Evolutionary conservation across 2,329 filamentous ascomycete genomes (phyloP).

Genomic region (Cercospora zeina): DNA sequence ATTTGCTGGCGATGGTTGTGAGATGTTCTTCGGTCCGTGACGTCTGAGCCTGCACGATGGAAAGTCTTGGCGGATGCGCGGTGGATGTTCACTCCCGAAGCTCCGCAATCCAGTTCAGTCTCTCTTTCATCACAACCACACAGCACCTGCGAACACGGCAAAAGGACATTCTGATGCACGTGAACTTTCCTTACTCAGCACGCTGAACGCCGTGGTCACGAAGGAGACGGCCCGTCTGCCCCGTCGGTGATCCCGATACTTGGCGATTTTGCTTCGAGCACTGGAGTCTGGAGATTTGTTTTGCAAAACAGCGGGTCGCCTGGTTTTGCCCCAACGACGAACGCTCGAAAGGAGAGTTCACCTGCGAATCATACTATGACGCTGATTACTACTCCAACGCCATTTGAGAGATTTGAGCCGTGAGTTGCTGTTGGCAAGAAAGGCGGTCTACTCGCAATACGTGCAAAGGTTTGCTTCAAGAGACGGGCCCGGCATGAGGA

Average conservation of each 20-base stretch:
- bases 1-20: not conserved
- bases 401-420: not conserved
- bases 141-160: not conserved
- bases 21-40: not conserved
- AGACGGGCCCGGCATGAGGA: not conserved
- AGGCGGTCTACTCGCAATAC: not conserved
- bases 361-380: not conserved
- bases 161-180: not conserved
- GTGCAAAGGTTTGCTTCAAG: not conserved
- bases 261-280: not conserved
- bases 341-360: not conserved
- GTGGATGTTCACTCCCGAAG: not conserved
- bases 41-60: conserved; percentile 1
- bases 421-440: not conserved
- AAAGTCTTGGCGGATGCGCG: not conserved
- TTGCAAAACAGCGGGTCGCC: not conserved
- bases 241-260: not conserved
- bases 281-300: not conserved
- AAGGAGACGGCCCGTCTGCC: not conserved
- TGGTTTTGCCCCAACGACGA: not conserved
- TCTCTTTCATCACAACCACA: not conserved
- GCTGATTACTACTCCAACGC: not conserved
- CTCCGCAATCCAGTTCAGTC: not conserved
- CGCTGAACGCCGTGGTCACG: no score
- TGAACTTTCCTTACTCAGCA: no score